Conservation (phyloP, 495 filamentous ascomycete genomes). For the Xylaria grammica region DNA sequence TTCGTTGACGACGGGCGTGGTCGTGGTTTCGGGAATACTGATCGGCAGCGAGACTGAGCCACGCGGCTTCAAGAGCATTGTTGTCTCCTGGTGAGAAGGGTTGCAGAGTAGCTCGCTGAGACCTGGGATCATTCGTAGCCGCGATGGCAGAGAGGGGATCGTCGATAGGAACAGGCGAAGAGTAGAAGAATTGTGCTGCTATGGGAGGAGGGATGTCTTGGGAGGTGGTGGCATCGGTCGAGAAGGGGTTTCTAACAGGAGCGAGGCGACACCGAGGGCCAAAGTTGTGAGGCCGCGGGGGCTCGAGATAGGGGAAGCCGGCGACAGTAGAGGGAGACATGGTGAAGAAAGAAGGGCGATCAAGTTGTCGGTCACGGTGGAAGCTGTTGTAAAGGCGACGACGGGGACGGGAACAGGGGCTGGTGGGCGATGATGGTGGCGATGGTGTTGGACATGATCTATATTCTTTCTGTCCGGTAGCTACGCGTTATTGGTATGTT, state of each 20-base stretch:
- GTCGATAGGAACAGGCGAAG: constrained; percentile 76
- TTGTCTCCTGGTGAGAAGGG: constrained; percentile 82
- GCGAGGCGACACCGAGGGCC: constrained; percentile 48
- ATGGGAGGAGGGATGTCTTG: constrained; percentile 61
- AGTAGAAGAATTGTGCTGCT: constrained; percentile 80
- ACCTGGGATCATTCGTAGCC: constrained; percentile 53
- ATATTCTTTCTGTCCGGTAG: background rate
- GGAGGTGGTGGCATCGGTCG: constrained; percentile 32
- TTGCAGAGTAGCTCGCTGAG: constrained; percentile 63
- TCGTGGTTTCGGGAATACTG: constrained; percentile 48
- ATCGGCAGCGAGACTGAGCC: constrained; percentile 60
- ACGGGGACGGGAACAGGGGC: constrained; percentile 5
- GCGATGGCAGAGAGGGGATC: constrained; percentile 74
- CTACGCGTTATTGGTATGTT: constrained; percentile 3
- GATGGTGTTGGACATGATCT: constrained; percentile 6
- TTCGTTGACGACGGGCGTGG: constrained; percentile 35
- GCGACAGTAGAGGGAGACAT: constrained; percentile 28
- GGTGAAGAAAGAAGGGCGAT: background rate
- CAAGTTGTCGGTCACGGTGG: background rate
- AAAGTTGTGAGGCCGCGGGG: constrained; percentile 42
- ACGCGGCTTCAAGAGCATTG: constrained; percentile 72
- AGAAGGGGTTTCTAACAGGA: constrained; percentile 38
- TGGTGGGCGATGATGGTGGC: background rate
- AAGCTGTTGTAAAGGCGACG: background rate
- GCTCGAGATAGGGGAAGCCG: constrained; percentile 24